These are phyloP conservation scores for Pseudopithomyces chartarum DNA, from an alignment of 2,329 filamentous ascomycete species.

Conservation along the genomic window DNA sequence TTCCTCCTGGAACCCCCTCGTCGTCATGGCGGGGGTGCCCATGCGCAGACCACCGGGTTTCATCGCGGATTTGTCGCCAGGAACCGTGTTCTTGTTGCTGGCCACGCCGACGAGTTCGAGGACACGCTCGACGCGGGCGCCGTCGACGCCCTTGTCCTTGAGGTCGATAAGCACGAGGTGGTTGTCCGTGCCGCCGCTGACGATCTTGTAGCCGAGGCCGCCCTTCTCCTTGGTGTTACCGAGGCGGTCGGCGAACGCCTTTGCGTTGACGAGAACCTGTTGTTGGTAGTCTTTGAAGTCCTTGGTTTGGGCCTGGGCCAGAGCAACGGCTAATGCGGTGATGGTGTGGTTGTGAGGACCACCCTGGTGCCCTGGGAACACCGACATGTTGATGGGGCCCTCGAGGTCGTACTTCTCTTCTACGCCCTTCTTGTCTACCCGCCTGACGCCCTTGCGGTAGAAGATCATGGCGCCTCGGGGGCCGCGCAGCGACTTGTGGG, in stretches of 20 bases:
- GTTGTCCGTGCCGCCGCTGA: conserved; percentile 94
- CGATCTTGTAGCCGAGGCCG: conserved; percentile 86
- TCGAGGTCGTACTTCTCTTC: conserved; percentile 95
- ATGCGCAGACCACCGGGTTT: conserved; percentile 95
- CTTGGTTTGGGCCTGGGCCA: conserved; percentile 87
- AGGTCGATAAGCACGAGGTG: conserved; percentile 97
- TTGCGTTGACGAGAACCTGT: conserved; percentile 90
- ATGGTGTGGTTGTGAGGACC: conserved; percentile 99
- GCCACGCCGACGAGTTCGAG: conserved; percentile 98
- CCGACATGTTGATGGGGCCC: conserved; percentile 96
- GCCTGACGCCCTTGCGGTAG: conserved; percentile 96
- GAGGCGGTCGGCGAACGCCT: conserved; percentile 76
- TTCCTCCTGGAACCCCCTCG: conserved; percentile 86
- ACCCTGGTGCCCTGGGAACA: conserved; percentile 98
- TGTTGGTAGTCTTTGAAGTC: conserved; percentile 96
- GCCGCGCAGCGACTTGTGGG: conserved; percentile 97
- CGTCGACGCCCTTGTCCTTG: conserved; percentile 83
- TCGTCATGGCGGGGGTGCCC: conserved; percentile 96
- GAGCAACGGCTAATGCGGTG: conserved; percentile 89
- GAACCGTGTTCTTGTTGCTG: conserved; percentile 99
- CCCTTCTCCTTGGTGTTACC: conserved; percentile 72
- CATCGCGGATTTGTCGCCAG: conserved; percentile 95
- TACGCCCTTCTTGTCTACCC: conserved; percentile 85
- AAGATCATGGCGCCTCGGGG: conserved; percentile 99
- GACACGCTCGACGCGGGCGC: conserved; percentile 92